Evolutionary conservation across 305 asterid genomes (phyloP), one percentile per base, ranked within the genome.

Genomic region (Fraxinus greggii): DNA sequence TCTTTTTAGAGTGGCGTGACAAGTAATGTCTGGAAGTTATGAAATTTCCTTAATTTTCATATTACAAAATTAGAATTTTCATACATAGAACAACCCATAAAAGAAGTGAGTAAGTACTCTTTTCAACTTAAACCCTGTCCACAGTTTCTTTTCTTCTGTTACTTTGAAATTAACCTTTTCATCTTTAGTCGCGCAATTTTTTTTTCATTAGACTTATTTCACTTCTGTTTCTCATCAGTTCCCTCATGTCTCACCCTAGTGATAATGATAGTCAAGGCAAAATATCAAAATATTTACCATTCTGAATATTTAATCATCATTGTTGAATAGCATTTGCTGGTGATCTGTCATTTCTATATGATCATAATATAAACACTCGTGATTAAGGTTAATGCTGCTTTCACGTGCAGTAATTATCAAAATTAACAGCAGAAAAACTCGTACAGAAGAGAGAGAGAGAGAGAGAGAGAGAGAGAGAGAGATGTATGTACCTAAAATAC

Each of bases 371-470:
- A 67, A 38, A 32, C 59, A 75, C 76, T 76, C 31, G 76, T 75
- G 31, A 38, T 65, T 76, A 40, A 81, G 76, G 67, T 61, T 63
- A 56, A 4, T 48, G 59, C 59, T 48, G 21, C 21, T 48, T 42
- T 42, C 19, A 48, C 59, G 15, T 48, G 59, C 59, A 4, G 7
- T 15, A 15, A 48, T 75, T 28, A 79, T 79, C 86, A 83, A 65
- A 35, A 51, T 29, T 78, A 1, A 38, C 63, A 33, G 65, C 26
- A 48, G 59, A 48, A 15, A 48, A 15, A 48, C 59, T 48, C 59
- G 15, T 45, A 48, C 21, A 3, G 21, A 15, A 48, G 59, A 4
- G 59, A 48, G 21, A 4, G 1, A 15, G n/a, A n/a, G n/a, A n/a
- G n/a, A n/a, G n/a, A n/a, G n/a, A n/a, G n/a, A n/a, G n/a, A n/a